These are phyloP conservation scores for Bonia amplexicaulis DNA, from an alignment of 176 grass and related monocot genomes.

Conservation along the genomic window DNA sequence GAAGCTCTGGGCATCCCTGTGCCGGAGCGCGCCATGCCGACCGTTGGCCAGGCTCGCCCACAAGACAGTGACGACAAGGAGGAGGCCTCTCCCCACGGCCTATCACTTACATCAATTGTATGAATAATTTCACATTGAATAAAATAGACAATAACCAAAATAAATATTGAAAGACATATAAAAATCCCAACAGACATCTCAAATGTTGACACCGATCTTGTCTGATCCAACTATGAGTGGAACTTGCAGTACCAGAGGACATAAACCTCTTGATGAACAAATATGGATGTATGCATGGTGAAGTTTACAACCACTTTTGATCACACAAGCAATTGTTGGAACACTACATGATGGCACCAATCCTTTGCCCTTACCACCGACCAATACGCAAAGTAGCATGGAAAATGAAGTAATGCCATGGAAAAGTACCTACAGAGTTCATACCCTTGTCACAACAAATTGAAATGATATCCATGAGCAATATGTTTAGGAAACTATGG, in stretches of 20 bases:
- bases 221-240: background rate
- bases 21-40: too few species aligned
- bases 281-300: background rate
- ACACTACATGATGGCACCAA: background rate
- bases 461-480: background rate
- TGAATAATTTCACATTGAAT: too few species aligned
- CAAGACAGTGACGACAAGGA: too few species aligned
- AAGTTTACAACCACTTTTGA: background rate
- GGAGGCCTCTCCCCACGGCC: too few species aligned
- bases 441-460: background rate
- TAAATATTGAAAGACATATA: too few species aligned
- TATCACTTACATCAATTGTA: too few species aligned
- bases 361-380: slow-evolving; percentile 38
- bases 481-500: background rate
- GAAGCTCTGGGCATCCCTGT: too few species aligned
- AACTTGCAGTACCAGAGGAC: background rate
- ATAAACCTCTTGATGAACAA: background rate
- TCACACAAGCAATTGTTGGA: background rate
- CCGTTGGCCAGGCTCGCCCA: too few species aligned
- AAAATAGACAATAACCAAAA: too few species aligned
- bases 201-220: background rate
- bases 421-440: slow-evolving; percentile 32
- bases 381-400: slow-evolving; percentile 41
- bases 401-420: slow-evolving; percentile 42
- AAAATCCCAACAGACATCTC: too few species aligned